Evolutionary conservation across 176 grass and related monocot genomes (phyloP).

Genomic region (Avena sativa): DNA sequence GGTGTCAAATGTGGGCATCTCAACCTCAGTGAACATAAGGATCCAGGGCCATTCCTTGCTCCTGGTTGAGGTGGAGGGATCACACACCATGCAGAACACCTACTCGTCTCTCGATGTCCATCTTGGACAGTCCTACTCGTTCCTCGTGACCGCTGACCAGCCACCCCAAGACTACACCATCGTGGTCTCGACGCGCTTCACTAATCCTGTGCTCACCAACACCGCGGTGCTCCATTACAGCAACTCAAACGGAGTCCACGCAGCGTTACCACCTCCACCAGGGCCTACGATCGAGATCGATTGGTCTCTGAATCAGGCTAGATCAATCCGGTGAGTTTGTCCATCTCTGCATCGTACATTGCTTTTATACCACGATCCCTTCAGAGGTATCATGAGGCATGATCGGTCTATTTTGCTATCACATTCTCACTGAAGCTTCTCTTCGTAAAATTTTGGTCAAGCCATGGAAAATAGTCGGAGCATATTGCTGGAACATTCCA

Average conservation of each 20-base stretch:
- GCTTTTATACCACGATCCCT: too few species aligned
- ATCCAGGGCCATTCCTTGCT: slow-evolving; percentile 87
- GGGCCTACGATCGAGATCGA: slow-evolving; percentile 77
- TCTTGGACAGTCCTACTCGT: slow-evolving; percentile 92
- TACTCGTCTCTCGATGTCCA: slow-evolving; percentile 85
- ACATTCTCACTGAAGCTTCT: too few species aligned
- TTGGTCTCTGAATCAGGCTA: slow-evolving; percentile 89
- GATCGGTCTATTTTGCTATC: too few species aligned
- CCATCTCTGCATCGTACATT: background rate
- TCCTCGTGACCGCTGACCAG: slow-evolving; percentile 83
- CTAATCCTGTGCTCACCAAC: slow-evolving; percentile 63
- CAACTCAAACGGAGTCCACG: slow-evolving; percentile 54
- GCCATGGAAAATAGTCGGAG: background rate
- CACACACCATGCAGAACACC: slow-evolving; percentile 80
- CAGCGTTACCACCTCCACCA: slow-evolving; percentile 42
- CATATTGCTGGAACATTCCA: background rate
- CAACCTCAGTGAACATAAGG: slow-evolving; percentile 87
- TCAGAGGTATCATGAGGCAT: too few species aligned
- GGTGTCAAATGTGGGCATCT: slow-evolving; percentile 84
- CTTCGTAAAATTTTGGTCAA: too few species aligned
- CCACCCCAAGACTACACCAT: slow-evolving; percentile 78
- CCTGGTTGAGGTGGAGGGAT: slow-evolving; percentile 95
- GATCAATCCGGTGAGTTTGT: slow-evolving; percentile 74
- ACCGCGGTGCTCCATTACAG: slow-evolving; percentile 79
- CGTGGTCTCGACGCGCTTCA: slow-evolving; percentile 81